phyloP scores from a whole-genome alignment of 176 grass and related monocot species.

The Themeda triandra region DNA sequence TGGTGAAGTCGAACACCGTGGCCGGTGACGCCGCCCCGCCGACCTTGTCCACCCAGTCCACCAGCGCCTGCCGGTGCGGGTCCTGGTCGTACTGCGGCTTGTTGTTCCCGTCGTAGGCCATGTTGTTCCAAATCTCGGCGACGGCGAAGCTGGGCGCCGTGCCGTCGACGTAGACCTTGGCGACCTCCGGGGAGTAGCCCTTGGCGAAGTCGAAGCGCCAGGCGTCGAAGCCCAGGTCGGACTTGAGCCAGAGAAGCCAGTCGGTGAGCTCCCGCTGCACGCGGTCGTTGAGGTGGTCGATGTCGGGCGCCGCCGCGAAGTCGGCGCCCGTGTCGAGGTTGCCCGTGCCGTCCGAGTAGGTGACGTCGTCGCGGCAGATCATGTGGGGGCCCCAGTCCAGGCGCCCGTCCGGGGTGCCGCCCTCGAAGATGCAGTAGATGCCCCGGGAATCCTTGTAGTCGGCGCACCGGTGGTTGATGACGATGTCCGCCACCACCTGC shows the following conservation, averaged over 20 bases:
- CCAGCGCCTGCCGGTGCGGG: constrained; percentile 12
- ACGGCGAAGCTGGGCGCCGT: constrained; percentile 30
- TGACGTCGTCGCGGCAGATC: constrained; percentile 69
- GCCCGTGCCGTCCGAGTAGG: constrained; percentile 61
- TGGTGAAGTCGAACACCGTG: constrained; percentile 2
- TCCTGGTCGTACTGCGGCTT: constrained; percentile 21
- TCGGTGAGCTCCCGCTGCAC: constrained; percentile 73
- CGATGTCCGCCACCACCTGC: constrained; percentile 62
- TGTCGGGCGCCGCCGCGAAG: constrained; percentile 60
- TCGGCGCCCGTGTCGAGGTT: constrained; percentile 52
- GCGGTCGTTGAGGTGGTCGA: constrained; percentile 73
- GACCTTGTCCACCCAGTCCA: constrained; percentile 7
- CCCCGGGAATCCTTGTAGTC: constrained; percentile 60
- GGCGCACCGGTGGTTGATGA: constrained; percentile 81
- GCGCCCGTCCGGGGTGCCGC: constrained; percentile 50
- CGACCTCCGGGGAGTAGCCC: constrained; percentile 43
- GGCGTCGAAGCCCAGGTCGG: constrained; percentile 57
- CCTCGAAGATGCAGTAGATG: constrained; percentile 79
- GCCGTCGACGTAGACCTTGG: constrained; percentile 49
- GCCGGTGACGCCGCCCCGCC: background rate
- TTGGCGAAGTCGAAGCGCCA: constrained; percentile 64
- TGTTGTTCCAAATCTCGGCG: constrained; percentile 35
- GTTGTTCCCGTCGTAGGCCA: background rate
- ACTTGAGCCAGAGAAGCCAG: constrained; percentile 80
- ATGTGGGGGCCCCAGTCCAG: constrained; percentile 79